Evolutionary conservation across 768 basidiomycete species (phyloP), one percentile per base, ranked within the genome.

Genomic region (Arthromyces matolae): DNA sequence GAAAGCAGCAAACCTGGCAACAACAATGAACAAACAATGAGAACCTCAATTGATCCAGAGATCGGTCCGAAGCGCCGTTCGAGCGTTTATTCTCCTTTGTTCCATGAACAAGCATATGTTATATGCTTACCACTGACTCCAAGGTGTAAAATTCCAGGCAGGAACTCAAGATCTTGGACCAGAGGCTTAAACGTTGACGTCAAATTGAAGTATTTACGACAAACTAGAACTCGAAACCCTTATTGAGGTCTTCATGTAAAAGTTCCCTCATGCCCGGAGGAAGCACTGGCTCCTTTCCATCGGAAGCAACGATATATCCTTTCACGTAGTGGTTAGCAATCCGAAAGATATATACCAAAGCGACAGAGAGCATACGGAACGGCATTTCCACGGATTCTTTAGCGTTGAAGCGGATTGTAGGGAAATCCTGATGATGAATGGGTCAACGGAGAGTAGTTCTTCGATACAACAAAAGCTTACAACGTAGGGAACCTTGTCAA

Each of bases 361-460:
- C 31, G 43, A 20, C 27, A 8, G n/a, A n/a, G n/a, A 18, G 78
- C 88, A 62, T 57, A 89, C 92, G 72, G 73, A 99, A 99, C 0
- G 96, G 96, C 96, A 99, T 99, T 69, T 97, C 93, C 5, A 98
- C 92, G 35, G 87, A 88, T 64, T 99, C 96, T 57, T 81, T 84
- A 4, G 78, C 63, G 57, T 87, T 89, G 74, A 98, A 97, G 14
- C 56, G 69, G 60, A 99, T 95, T 0, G 93, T 95, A 0, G 96
- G 96, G 64, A 81, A 81, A 58, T 93, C 87, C 90, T 95, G 19
- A 7, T 7, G 3, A 7, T 41, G n/a, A 23, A 38, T 45, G 40
- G 23, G 44, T 39, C 19, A n/a, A 25, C 37, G 14, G 19, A n/a
- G n/a, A n/a, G n/a, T n/a, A 23, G 7, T 12, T 37, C 18, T 5